Evolutionary conservation across 1,284 basidiomycete genomes (phyloP), one percentile per base, ranked within the genome.

Genomic region (Naganishia liquefaciens): DNA sequence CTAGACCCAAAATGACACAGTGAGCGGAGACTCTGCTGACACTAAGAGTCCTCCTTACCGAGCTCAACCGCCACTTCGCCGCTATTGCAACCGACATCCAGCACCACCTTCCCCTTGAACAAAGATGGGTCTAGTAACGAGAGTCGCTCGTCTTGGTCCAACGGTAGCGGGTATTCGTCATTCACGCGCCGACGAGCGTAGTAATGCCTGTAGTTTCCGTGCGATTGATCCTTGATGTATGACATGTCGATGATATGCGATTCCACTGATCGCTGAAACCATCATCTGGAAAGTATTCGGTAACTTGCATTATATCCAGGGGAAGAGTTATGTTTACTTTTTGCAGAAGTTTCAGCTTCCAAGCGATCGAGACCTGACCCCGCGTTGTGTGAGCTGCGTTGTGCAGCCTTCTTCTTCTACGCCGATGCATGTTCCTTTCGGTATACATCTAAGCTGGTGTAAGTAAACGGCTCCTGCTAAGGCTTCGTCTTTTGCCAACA

Each of bases 11-110:
- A 37, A 39, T 23, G 15, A 19, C 52, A 37, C 30, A n/a, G 27
- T 39, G 28, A 55, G 40, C 33, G 51, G 25, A 25, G 37, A 47
- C 21, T 19, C 28, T 11, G 13, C 11, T 46, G 33, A 19, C 21
- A 17, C 6, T 2, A 27, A 33, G 42, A 17, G 28, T 10, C n/a
- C n/a, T 10, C 42, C 66, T 51, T 52, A 68, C 67, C 67, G 28
- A 68, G 61, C 37, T 68, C 67, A 15, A 58, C 55, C 15, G 67
- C 44, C 3, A 68, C 67, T 17, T 60, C 63, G 42, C 67, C 67
- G 42, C 63, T 63, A 28, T 68, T 68, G 30, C 67, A 68, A 28
- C 67, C 67, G n/a, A 68, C 52, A 42, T 68, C 67, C 25, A 68
- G 40, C 7, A 68, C 49, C 10, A 28, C 52, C 40, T 64, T 60